Conservation (phyloP, 164 flowering plant genomes). For the Vitis cinerea region DNA sequence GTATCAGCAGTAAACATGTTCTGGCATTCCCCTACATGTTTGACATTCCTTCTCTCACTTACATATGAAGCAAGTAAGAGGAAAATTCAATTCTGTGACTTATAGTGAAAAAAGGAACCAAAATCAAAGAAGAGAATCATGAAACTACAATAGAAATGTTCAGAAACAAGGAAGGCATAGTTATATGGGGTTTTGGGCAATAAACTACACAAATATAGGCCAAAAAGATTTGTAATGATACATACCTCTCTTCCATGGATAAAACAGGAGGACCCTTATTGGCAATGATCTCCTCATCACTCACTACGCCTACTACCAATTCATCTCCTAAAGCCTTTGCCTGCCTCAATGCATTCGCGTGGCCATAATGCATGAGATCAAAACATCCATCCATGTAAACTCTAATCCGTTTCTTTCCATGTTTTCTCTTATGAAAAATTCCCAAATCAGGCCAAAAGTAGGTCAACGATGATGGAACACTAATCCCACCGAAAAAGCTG, state of each 20-base stretch:
- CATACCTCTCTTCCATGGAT: constrained; percentile 84
- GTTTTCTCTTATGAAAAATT: constrained; percentile 55
- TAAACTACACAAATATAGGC: too few species aligned
- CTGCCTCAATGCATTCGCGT: constrained; percentile 87
- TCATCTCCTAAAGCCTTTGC: constrained; percentile 87
- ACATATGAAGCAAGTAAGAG: too few species aligned
- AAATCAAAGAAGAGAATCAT: too few species aligned
- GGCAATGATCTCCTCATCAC: constrained; percentile 81
- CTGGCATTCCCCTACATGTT: too few species aligned
- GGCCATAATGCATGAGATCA: constrained; percentile 95
- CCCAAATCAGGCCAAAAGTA: constrained; percentile 52
- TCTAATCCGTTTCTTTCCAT: constrained; percentile 58
- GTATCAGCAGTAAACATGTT: too few species aligned
- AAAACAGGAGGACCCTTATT: constrained; percentile 90
- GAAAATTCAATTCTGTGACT: too few species aligned
- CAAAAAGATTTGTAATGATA: too few species aligned
- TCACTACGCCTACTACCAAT: constrained; percentile 84
- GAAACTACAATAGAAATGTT: too few species aligned
- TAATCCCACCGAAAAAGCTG: constrained; percentile 65
- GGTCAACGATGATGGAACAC: constrained; percentile 52
- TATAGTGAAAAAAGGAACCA: too few species aligned
- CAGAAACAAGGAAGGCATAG: too few species aligned
- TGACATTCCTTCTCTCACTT: too few species aligned
- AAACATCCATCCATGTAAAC: constrained; percentile 96
- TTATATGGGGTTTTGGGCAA: too few species aligned